Conservation (phyloP, 208 protist genomes). For the Leishmania major region DNA sequence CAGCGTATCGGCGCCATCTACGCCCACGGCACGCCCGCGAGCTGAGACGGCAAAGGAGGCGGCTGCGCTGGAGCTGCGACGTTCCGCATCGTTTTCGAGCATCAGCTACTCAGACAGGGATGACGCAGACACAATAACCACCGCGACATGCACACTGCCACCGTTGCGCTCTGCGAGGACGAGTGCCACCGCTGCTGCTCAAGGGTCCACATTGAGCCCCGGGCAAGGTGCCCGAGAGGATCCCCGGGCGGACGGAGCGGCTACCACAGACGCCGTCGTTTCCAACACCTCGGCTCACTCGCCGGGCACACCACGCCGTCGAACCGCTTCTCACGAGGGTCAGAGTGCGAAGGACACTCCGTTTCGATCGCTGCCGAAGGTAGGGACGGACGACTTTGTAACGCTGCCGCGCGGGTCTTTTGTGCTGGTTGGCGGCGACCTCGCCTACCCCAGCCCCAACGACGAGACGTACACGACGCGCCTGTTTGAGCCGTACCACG, state of each 20-base stretch:
- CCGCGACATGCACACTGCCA: neutral
- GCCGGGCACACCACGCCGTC: neutral
- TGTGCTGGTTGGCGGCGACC: slow-evolving; percentile 79
- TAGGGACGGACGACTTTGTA: slow-evolving; percentile 15
- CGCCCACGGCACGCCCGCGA: neutral
- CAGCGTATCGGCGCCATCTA: slow-evolving; percentile 1
- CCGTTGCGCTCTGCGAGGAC: no score
- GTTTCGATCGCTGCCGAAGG: neutral
- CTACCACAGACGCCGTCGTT: neutral
- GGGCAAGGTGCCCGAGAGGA: neutral
- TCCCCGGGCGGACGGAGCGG: neutral
- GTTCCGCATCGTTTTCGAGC: neutral
- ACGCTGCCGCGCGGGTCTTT: slow-evolving; percentile 76
- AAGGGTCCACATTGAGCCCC: neutral
- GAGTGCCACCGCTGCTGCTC: neutral
- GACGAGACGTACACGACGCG: slow-evolving; percentile 75
- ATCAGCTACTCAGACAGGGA: neutral
- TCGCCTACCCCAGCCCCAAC: slow-evolving; percentile 81
- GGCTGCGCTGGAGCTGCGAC: neutral
- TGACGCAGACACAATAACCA: neutral
- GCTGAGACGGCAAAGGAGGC: neutral
- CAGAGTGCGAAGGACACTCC: neutral
- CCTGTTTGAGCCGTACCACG: slow-evolving; percentile 74
- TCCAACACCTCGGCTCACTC: neutral
- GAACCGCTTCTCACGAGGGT: neutral